Evolutionary conservation across 1,284 basidiomycete species (phyloP).

Genomic region (Marasmius sp.): DNA sequence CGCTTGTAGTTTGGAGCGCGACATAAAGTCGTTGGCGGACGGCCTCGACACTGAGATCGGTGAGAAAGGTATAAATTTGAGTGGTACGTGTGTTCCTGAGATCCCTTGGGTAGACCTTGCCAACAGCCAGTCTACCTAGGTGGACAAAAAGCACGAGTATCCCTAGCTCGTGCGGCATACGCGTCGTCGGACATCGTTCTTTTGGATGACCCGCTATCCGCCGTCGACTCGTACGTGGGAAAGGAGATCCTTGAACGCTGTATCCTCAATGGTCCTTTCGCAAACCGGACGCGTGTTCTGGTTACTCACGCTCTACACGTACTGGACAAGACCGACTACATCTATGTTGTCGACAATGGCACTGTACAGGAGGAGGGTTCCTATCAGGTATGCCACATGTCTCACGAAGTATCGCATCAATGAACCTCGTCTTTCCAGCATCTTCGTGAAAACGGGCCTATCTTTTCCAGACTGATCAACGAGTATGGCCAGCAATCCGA

Average conservation of each 20-base stretch:
- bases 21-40: slow-evolving; percentile 49
- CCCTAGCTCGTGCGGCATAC: slow-evolving; percentile 66
- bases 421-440: slow-evolving; percentile 25
- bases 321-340: slow-evolving; percentile 45
- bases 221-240: slow-evolving; percentile 54
- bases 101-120: background rate
- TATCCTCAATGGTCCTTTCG: slow-evolving; percentile 43
- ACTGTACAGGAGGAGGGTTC: slow-evolving; percentile 48
- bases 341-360: slow-evolving; percentile 61
- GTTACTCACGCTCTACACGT: slow-evolving; percentile 60
- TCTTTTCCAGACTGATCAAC: slow-evolving; percentile 46
- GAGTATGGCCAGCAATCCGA: slow-evolving; percentile 36
- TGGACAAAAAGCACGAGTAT: slow-evolving; percentile 57
- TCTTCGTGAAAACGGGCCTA: slow-evolving; percentile 38
- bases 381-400: slow-evolving; percentile 31
- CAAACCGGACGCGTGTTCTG: slow-evolving; percentile 51
- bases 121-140: slow-evolving; percentile 17
- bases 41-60: slow-evolving; percentile 66
- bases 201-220: slow-evolving; percentile 52
- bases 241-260: slow-evolving; percentile 45
- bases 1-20: slow-evolving; percentile 50
- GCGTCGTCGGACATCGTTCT: slow-evolving; percentile 58
- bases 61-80: slow-evolving; percentile 57
- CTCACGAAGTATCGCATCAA: background rate
- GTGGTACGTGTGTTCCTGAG: slow-evolving; percentile 5